Evolutionary conservation across 306 rosid species (phyloP).

Genomic region (Cicer cuneatum): DNA sequence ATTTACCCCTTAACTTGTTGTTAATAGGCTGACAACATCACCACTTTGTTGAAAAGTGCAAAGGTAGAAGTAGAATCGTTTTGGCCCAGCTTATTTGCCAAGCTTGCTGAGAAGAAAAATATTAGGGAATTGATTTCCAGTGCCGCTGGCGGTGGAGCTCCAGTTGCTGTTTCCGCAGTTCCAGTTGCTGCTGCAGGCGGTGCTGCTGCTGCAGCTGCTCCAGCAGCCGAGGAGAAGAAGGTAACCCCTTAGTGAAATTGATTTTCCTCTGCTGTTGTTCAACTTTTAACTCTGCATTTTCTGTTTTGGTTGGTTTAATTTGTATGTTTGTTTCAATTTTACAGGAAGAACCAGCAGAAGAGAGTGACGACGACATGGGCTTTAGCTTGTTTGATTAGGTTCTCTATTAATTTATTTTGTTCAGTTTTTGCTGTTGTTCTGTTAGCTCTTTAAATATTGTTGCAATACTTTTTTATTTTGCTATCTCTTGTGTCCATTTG

Average conservation of each 20-base stretch:
- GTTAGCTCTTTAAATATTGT: slow-evolving; percentile 24
- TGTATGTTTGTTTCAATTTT: slow-evolving; percentile 18
- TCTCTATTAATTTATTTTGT: slow-evolving; percentile 23
- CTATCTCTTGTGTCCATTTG: slow-evolving; percentile 3
- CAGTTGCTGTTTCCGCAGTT: slow-evolving; percentile 62
- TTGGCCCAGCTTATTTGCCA: slow-evolving; percentile 78
- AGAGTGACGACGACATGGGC: slow-evolving; percentile 82
- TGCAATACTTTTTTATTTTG: slow-evolving; percentile 32
- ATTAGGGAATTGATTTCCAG: slow-evolving; percentile 68
- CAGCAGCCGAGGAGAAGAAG: slow-evolving; percentile 76
- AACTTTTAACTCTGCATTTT: background rate
- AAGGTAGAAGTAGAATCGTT: slow-evolving; percentile 62
- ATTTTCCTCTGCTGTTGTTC: background rate
- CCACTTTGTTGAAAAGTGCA: slow-evolving; percentile 65
- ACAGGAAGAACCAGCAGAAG: slow-evolving; percentile 77
- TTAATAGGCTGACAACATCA: slow-evolving; percentile 73
- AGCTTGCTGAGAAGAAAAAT: slow-evolving; percentile 73
- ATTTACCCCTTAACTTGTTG: slow-evolving; percentile 42
- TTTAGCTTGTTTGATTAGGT: slow-evolving; percentile 73
- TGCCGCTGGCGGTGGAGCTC: slow-evolving; percentile 71
- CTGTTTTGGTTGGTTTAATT: slow-evolving; percentile 19
- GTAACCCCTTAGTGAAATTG: slow-evolving; percentile 16
- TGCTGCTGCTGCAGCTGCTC: slow-evolving; percentile 62
- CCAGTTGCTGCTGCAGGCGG: slow-evolving; percentile 57
- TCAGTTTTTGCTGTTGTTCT: slow-evolving; percentile 32